Percentiles rank a stretch among this genome's conserved stretches.
Evolutionary conservation across 768 basidiomycete genomes (phyloP).

Genomic region (Lactifluus echinatus): DNA sequence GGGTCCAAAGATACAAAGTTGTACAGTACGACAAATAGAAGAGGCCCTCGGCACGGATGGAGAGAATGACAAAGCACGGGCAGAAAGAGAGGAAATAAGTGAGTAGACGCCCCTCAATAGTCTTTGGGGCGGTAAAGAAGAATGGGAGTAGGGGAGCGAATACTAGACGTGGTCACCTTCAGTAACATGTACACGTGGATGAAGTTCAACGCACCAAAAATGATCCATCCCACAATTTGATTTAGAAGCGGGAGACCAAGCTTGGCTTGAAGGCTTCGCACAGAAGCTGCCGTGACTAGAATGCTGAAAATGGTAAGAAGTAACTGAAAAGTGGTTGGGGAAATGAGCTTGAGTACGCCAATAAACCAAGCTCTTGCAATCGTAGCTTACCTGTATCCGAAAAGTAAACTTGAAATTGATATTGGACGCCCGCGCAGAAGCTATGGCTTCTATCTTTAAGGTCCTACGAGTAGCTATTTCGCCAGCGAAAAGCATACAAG

Average conservation of each 20-base stretch:
- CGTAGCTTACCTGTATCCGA: slow-evolving; percentile 6
- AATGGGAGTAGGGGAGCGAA: slow-evolving; percentile 43
- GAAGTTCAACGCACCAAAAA: slow-evolving; percentile 43
- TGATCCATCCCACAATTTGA: slow-evolving; percentile 55
- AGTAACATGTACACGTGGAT: background rate
- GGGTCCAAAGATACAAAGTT: slow-evolving; percentile 59
- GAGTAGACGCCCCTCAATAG: slow-evolving; percentile 42
- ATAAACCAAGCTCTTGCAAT: background rate
- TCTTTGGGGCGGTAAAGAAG: slow-evolving; percentile 40
- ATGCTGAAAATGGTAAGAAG: slow-evolving; percentile 39
- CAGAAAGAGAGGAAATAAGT: slow-evolving; percentile 64
- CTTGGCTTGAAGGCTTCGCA: slow-evolving; percentile 53
- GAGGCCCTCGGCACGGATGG: slow-evolving; percentile 73
- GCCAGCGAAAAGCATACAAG: slow-evolving; percentile 30
- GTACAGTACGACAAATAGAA: slow-evolving; percentile 66
- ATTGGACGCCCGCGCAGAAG: background rate
- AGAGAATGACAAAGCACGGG: slow-evolving; percentile 69
- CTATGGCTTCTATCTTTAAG: background rate
- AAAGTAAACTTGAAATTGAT: background rate
- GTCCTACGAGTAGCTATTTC: slow-evolving; percentile 5
- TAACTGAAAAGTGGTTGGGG: slow-evolving; percentile 28
- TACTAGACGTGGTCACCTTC: slow-evolving; percentile 28
- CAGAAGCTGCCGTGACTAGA: slow-evolving; percentile 49
- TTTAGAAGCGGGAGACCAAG: slow-evolving; percentile 52
- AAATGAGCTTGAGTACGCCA: background rate